Base-by-base conservation (phyloP, 2,329 filamentous ascomycete species). In the Neonectria faginata region DNA sequence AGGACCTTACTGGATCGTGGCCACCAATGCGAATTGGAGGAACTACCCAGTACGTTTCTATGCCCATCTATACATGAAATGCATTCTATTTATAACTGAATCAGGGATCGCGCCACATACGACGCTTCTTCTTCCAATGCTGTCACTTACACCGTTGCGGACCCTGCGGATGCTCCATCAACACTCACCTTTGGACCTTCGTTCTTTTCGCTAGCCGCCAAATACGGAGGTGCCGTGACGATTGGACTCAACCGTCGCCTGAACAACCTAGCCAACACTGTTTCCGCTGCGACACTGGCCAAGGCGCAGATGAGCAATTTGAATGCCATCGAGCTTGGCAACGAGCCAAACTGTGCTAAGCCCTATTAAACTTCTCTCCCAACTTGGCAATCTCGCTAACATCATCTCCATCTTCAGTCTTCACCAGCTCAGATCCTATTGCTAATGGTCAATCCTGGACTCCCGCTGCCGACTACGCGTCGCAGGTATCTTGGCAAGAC, bases 1-100 rank as follows among this genome's bases (percentile, higher is more conserved):
- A 82, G 64, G 77, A 80, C 12, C 63, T 87, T 52, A 83, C 81
- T 0, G 85, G 85, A 2, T 78, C 76, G 11, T 85, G 82, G 82
- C 85, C 85, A 8, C 85, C 85, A 0, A 80, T 88, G 50, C 79
- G 86, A 55, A 86, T 88, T 58, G 86, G 86, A n/a, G 86, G 86
- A 2, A 88, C 86, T 0, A 88, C 85, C 0, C 85, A 87, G 78
- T 69, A 58, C n/a, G 64, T 45, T 22, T 16, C 22, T 29, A 5
- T 41, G 8, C 7, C 3, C 5, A 14, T n/a, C 7, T 10, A n/a
- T 3, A 20, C 31, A 9, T 25, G 1, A 12, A 0, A 6, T 36
- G 27, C 18, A 9, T 10, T 1, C 5, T 22, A 9, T 9, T 41
- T 41, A 51, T 47, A 39, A 9, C 3, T 1, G 2, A 11, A n/a